phyloP scores from a whole-genome alignment of 768 basidiomycete species.

The Phylloporus sp. region DNA sequence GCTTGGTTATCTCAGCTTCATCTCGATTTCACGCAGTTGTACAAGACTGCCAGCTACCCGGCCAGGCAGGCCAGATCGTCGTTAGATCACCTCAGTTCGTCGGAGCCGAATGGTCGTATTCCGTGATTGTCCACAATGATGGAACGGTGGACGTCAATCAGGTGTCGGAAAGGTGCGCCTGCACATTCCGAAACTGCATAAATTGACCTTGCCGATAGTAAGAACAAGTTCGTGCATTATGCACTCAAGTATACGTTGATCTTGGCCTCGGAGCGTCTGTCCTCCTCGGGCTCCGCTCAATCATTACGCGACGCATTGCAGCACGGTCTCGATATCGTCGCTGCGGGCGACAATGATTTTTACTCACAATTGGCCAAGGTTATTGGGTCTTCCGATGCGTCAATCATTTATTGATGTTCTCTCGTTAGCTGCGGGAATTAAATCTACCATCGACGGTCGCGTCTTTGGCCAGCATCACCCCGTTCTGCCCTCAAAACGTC shows the following conservation, averaged over 20 bases:
- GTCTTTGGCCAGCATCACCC: conserved; percentile 64
- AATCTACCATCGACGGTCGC: conserved; percentile 57
- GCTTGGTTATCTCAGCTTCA: conserved; percentile 86
- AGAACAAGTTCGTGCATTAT: conserved; percentile 91
- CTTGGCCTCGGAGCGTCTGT: conserved; percentile 51
- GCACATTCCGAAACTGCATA: not conserved
- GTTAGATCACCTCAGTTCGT: conserved; percentile 91
- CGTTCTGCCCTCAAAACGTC: conserved; percentile 70
- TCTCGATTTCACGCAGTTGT: conserved; percentile 90
- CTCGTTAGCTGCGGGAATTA: conserved; percentile 53
- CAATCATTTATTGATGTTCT: not conserved
- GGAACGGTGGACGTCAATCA: conserved; percentile 21
- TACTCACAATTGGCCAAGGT: conserved; percentile 92
- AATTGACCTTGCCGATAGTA: conserved; percentile 34
- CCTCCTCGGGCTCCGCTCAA: conserved; percentile 35
- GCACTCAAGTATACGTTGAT: conserved; percentile 75
- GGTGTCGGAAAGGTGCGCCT: conserved; percentile 20
- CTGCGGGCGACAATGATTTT: conserved; percentile 95
- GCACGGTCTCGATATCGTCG: conserved; percentile 66
- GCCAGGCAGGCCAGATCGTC: conserved; percentile 43
- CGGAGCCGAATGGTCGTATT: conserved; percentile 74
- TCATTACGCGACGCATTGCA: conserved; percentile 39
- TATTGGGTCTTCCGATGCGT: conserved; percentile 2
- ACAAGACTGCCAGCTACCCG: conserved; percentile 27
- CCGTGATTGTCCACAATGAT: conserved; percentile 38